A percentile compares a stretch with the other conserved stretches of the same genome.
Conservation (phyloP, 257 asterid genomes). For the Nicotiana paniculata region DNA sequence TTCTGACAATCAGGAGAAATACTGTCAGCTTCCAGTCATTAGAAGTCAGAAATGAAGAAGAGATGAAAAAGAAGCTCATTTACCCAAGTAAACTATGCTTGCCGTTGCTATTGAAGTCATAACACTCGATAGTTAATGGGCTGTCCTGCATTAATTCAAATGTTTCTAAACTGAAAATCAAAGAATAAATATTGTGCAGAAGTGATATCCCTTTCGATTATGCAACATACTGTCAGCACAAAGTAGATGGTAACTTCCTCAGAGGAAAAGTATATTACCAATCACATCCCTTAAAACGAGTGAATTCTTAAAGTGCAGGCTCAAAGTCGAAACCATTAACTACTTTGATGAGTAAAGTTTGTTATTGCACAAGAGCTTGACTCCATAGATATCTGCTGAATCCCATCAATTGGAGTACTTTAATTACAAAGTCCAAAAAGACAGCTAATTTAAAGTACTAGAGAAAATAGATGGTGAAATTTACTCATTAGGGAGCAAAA, state of each 20-base stretch:
- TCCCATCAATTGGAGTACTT: not conserved
- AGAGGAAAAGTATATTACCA: not conserved
- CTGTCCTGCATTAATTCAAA: constrained; percentile 77
- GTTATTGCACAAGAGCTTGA: not conserved
- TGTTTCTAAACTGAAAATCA: constrained; percentile 17
- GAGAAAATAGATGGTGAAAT: not conserved
- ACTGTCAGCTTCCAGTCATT: constrained; percentile 23
- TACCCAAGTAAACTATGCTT: constrained; percentile 92
- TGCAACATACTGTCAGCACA: not conserved
- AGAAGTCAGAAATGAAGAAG: constrained; percentile 13
- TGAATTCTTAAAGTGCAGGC: not conserved
- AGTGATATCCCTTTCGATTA: not conserved
- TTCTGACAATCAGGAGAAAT: constrained; percentile 46
- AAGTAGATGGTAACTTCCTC: not conserved
- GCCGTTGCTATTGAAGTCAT: constrained; percentile 85
- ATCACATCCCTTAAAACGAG: not conserved
- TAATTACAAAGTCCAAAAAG: not conserved
- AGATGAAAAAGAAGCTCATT: constrained; percentile 17
- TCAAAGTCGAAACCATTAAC: not conserved
- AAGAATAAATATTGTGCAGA: not conserved
- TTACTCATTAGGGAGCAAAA: not conserved
- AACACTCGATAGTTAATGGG: constrained; percentile 86
- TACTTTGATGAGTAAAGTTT: not conserved
- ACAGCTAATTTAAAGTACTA: not conserved
- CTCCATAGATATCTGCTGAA: not conserved